Evolutionary conservation across 805 yeast genomes (phyloP), one percentile per base, ranked within the genome.

Genomic region (Starmera amethionina): DNA sequence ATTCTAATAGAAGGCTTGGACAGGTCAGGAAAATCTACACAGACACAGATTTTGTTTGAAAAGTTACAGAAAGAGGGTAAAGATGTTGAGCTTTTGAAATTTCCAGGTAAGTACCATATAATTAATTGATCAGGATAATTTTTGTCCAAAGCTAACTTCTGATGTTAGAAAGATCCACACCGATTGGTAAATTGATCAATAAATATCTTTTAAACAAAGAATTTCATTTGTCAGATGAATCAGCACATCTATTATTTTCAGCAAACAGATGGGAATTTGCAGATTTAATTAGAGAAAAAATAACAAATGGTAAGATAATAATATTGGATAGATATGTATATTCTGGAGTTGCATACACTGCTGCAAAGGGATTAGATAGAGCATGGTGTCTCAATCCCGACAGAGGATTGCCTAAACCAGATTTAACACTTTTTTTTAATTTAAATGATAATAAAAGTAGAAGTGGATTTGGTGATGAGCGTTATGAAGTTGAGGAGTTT

Each of bases 201-300:
- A 58, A 67, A 40, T 93, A 88, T 56, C 66, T 93, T 25, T 70
- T 74, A 0, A 70, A 77, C 46, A 61, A 64, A 18, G 42, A 57
- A 1, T 72, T 73, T 44, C 46, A 60, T 8, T 57, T 88, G 15
- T 73, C 79, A 14, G 96, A 89, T 53, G 79, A 87, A 56, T 68
- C 95, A 0, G 81, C 88, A 5, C 99, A 93, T 60, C 65, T 93
- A 19, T 63, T 93, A 30, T 93, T 93, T 58, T 77, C 88, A 48
- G 96, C 97, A 2, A 93, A 93, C 53, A 65, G 99, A 46, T 93
- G 99, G 99, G 99, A 93, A 57, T 51, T 76, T 18, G 72, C 69
- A 2, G 59, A 64, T 1, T 56, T 59, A 4, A 76, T 93, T 5
- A 54, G 61, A 10, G 41, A 54, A 1, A 54, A 64, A 11, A 58